Evolutionary conservation across 306 rosid species (phyloP).

Genomic region (Corylus heterophylla): DNA sequence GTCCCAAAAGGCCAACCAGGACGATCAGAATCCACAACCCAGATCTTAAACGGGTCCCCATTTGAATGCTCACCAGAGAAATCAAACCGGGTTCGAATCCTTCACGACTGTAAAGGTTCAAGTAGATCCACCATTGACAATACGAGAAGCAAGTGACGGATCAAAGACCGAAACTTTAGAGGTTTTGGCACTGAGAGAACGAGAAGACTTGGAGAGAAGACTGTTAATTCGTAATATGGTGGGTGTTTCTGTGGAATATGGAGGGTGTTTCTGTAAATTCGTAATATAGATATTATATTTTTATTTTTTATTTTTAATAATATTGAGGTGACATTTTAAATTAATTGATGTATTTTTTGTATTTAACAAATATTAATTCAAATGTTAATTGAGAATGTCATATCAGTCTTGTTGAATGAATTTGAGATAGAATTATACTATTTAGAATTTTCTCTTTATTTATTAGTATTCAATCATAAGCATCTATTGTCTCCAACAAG

Average conservation of each 20-base stretch:
- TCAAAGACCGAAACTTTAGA: slow-evolving; percentile 23
- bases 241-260: not conserved
- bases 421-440: no score
- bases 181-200: not conserved
- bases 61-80: not conserved
- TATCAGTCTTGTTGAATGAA: no score
- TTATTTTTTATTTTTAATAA: no score
- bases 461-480: no score
- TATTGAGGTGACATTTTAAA: no score
- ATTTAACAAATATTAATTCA: no score
- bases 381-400: no score
- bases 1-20: slow-evolving; percentile 30
- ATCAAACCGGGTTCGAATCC: slow-evolving; percentile 3
- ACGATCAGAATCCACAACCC: slow-evolving; percentile 38
- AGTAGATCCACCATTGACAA: slow-evolving; percentile 33
- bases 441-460: no score
- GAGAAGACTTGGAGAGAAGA: slow-evolving; percentile 27
- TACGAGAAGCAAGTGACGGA: not conserved
- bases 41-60: slow-evolving; percentile 53
- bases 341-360: no score
- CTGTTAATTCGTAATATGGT: not conserved
- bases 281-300: no score
- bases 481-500: no score
- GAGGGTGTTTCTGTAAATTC: not conserved
- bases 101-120: slow-evolving; percentile 10